Evolutionary conservation across 2,329 filamentous ascomycete genomes (phyloP), one percentile per base, ranked within the genome.

Genomic region (Neofusicoccum sp.): DNA sequence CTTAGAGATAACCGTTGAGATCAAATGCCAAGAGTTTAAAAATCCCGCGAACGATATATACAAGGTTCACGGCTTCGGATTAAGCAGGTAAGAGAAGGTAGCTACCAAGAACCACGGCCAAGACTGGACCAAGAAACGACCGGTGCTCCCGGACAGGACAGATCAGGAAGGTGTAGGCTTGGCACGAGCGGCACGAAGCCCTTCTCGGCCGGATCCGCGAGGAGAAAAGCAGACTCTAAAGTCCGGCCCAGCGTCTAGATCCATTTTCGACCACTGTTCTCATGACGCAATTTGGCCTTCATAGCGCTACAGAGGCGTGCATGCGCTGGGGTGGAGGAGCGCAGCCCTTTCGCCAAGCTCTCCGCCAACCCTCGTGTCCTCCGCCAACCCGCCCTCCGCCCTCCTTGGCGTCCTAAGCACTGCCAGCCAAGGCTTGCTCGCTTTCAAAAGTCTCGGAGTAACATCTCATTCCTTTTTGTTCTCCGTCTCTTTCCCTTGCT

Each of bases 301-400:
- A 56, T 56, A 56, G 33, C 51, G 51, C 51, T 26, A 56, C 38
- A 33, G 33, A 28, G 38, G 26, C 24, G 36, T 7, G 14, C 7
- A 30, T 16, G 6, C 16, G 33, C 20, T 30, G 14, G n/a, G 36
- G 51, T 38, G 51, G 51, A 41, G 38, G 28, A 31, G 24, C 11
- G 36, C 49, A 26, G 31, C 20, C 24, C 36, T 33, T 38, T 20
- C 24, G 51, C 51, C 51, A 56, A 56, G 51, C 51, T 56, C 49
- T 54, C 49, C 49, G 49, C 49, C 48, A 53, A 53, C 48, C 33
- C 34, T 20, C 33, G n/a, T n/a, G n/a, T n/a, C n/a, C n/a, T n/a
- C n/a, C 48, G 48, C 33, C 48, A 53, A 47, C 43, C 45, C 45
- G 11, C 45, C 28, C 28, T 4, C 45, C 9, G 36, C 28, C n/a